Evolutionary conservation across 2,329 filamentous ascomycete species (phyloP), one percentile per base, ranked within the genome.

Genomic region (Sphaerulina musiva): DNA sequence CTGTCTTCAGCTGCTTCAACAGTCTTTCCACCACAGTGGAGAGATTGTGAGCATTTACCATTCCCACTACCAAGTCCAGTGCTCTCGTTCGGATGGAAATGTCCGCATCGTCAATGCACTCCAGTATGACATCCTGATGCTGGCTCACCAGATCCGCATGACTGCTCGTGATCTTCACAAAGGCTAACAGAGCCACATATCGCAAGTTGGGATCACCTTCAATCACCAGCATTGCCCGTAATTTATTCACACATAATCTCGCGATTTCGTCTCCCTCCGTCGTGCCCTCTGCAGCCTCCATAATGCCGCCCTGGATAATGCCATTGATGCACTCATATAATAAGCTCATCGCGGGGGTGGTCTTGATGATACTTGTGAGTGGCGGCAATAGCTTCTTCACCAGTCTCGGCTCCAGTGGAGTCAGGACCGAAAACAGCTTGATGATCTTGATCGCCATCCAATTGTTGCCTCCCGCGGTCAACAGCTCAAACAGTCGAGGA

Each of bases 381-480:
- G 93, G 93, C 6, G 92, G 89, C 31, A 97, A 75, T 12, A 98
- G 76, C 70, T 98, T 98, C 68, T 87, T 89, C 48, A 95, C 87
- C 7, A 98, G 77, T 52, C 93, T 83, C 11, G 93, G 92, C 68
- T 98, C 93, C 32, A 97, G 74, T 0, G 93, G 93, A 2, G 91
- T 97, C 57, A 98, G 75, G 1, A 89, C 95, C 42, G 93, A 92
- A 78, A 98, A 98, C 59, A 98, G 80, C 73, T 98, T 98, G 70
- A 98, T 97, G 59, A 98, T 82, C 70, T 98, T 98, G 69, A 98
- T 98, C 55, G 91, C 91, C 92, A 98, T 97, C 93, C 93, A 98
- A 72, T 98, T 98, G 72, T 98, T 97, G 38, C 87, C 87, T 53
- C 90, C 86, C 57, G 95, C 87, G 10, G 96, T 91, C 26, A 98